Base-by-base conservation (phyloP, 306 rosid species). In the Alnus glutinosa region DNA sequence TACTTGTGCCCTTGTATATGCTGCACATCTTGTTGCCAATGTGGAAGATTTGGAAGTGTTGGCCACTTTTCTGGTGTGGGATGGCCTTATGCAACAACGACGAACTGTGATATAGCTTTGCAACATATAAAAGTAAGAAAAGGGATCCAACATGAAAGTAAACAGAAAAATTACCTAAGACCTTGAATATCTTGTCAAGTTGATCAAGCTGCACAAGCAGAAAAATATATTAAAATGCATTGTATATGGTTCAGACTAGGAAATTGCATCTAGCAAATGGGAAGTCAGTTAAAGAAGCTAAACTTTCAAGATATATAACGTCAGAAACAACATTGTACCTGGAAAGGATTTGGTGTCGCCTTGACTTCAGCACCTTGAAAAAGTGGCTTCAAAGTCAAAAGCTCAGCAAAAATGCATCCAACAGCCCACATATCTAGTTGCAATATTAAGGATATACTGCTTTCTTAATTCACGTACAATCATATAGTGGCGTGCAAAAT, bases 331-430 rank as follows among this genome's bases (percentile, higher is more conserved):
- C 61, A 82, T 74, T 55, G 32, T 59, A 94, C 98, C 97, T 94
- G 98, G 86, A 94, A 94, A 78, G 98, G 97, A 85, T 91, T 92
- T 55, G 88, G 89, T 4, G 87, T 75, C 66, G 92, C 95, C 88
- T 94, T 94, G 79, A 92, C 97, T 89, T 94, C 98, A 66, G 85
- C 89, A 77, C 98, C 98, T 92, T 94, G 98, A 86, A 94, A 94
- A 81, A 94, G 87, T 52, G 98, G 98, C 90, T 94, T 94, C 90
- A 94, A 83, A 67, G 98, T 94, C 89, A 94, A 84, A 85, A 94
- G 93, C 89, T 94, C 98, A 16, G 98, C 98, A 89, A 94, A 94
- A 79, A 94, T 94, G 90, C 98, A 94, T 73, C 98, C 98, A 87
- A 94, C 97, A 62, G 98, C 98, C 98, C 98, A 94, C 97, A 90